These are phyloP conservation scores for Heliosperma pusillum DNA, from an alignment of 148 eudicot genomes.

Conservation along the genomic window DNA sequence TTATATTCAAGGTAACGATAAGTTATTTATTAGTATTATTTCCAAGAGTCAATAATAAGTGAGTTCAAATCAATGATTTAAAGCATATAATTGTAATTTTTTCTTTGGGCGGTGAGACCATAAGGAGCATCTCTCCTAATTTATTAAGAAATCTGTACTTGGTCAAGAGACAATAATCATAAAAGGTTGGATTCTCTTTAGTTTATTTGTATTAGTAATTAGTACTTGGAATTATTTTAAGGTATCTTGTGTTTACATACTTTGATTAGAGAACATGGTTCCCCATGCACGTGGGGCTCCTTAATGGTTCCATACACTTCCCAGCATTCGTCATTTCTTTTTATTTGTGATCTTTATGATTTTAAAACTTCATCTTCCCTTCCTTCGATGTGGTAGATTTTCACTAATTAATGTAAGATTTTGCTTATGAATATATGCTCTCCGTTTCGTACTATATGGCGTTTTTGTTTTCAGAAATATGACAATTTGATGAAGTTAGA, in stretches of 20 bases:
- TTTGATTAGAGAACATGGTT: conserved; percentile 29
- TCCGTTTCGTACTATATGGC: not conserved
- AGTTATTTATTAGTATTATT: too few relatives aligned
- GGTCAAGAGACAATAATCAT: conserved; percentile 3
- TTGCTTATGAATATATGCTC: not conserved
- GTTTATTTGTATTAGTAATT: conserved; percentile 9
- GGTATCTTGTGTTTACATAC: conserved; percentile 25
- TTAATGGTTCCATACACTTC: conserved; percentile 29
- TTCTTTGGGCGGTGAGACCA: conserved; percentile 13
- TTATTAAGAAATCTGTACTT: not conserved
- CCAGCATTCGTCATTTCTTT: conserved; percentile 11
- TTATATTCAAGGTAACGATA: too few relatives aligned
- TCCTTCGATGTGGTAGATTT: conserved; percentile 31
- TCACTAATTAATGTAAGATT: not conserved
- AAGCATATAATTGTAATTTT: not conserved
- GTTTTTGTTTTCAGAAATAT: too few relatives aligned
- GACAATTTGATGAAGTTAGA: too few relatives aligned
- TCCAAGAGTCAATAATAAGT: not conserved
- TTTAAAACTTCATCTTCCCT: conserved; percentile 19
- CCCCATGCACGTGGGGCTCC: conserved; percentile 33
- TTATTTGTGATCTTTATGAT: not conserved
- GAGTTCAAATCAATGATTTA: not conserved
- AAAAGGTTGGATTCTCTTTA: conserved; percentile 18
- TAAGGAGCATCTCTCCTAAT: conserved; percentile 16
- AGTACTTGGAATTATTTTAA: not conserved